Conservation (phyloP, 768 basidiomycete genomes). For the Leccinum subtestaceum region DNA sequence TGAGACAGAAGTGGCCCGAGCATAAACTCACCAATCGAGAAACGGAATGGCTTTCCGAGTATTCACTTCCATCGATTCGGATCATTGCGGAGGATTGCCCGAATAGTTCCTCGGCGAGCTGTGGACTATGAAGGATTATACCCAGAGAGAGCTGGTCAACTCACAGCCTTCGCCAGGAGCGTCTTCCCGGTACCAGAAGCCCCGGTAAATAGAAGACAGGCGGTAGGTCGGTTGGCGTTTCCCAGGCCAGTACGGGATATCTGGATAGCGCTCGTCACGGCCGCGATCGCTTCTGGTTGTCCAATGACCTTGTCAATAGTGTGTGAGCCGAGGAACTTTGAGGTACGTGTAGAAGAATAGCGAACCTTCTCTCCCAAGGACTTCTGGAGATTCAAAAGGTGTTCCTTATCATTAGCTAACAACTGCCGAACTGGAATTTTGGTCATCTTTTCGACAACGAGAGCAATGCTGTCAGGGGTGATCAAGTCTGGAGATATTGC, state of each 20-base stretch:
- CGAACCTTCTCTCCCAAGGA: no score
- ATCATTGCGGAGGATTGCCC: constrained; percentile 41
- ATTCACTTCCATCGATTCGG: constrained; percentile 47
- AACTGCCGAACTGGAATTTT: constrained; percentile 3
- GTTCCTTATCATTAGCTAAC: background rate
- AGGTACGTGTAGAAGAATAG: no score
- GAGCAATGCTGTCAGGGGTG: background rate
- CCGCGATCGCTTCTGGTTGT: constrained; percentile 45
- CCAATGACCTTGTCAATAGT: constrained; percentile 6
- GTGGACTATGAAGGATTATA: background rate
- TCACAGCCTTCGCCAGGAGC: constrained; percentile 28
- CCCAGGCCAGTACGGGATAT: constrained; percentile 47
- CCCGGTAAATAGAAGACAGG: constrained; percentile 43
- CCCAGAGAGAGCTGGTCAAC: background rate
- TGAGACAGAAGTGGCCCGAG: no score
- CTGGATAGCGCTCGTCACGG: constrained; percentile 48
- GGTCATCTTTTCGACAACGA: background rate
- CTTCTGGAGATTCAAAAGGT: background rate
- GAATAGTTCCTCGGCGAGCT: constrained; percentile 45
- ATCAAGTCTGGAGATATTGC: constrained; percentile 7
- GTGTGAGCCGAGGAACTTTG: background rate
- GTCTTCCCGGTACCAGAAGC: constrained; percentile 41
- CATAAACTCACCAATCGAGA: constrained; percentile 30
- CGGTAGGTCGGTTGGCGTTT: constrained; percentile 43
- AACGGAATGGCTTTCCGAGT: constrained; percentile 43